Base-by-base conservation (phyloP, 768 basidiomycete species). In the Fomitopsis serialis region DNA sequence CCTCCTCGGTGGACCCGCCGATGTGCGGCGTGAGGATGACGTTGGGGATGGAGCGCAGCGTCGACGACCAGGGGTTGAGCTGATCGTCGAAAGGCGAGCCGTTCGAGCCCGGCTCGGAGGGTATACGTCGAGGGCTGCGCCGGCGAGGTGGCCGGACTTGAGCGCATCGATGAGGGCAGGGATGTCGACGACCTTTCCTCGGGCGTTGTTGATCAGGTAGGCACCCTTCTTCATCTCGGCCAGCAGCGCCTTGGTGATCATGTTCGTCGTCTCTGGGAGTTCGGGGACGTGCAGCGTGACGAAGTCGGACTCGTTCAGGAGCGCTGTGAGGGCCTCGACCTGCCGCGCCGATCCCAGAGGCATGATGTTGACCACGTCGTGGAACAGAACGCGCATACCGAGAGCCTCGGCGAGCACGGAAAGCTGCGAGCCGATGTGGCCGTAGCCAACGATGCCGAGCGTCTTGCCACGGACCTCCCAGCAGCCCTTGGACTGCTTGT, bases 401-500 rank as follows among this genome's bases (percentile, higher is more conserved):
- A 99, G 87, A 2, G 97, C 84, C 70, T 99, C 97, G 29, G 96
- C 89, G 37, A 99, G 87, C 23, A 99, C 97, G 34, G 92, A 95
- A 52, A 99, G 83, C 71, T 99, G 97, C 24, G 95, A 79, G 52
- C 97, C 97, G 57, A 99, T 99, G 73, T 99, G 97, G 36, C 97
- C 97, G 70, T 98, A 99, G 37, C 97, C 97, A 29, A 99, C 82
- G 59, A 99, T 98, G 52, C 97, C 97, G 44, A 99, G 79, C 0
- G 93, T 98, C 78, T 99, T 99, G 60, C 97, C 96, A 42, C 97
- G 84, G 58, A 98, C 73, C 70, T 99, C 97, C 93, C 94, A 99
- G 73, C 97, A 99, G 57, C 85, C 85, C 67, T 97, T 98, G 60
- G 93, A 96, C 65, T 98, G 89, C 73, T 99, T 99, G 79, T 99